A percentile compares a stretch with the other conserved stretches of the same genome.
phyloP scores from a whole-genome alignment of 2,329 filamentous ascomycete genomes.

The Chaetomium globosum region DNA sequence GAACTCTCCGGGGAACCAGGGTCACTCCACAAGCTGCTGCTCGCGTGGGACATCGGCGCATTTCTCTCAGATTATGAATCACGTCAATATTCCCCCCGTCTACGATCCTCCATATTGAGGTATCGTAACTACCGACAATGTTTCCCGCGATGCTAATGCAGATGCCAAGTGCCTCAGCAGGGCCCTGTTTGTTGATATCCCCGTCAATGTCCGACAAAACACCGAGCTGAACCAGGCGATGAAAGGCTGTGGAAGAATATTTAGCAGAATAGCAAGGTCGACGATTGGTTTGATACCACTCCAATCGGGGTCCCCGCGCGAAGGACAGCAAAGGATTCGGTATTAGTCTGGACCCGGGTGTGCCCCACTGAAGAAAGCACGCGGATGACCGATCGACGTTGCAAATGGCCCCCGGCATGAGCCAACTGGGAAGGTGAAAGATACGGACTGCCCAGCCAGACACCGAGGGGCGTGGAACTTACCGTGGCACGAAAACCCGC shows the following conservation, averaged over 20 bases:
- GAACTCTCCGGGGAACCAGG: background rate
- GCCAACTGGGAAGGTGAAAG: conserved; percentile 20
- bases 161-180: background rate
- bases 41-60: background rate
- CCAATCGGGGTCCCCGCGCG: background rate
- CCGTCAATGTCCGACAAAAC: conserved; percentile 9
- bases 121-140: background rate
- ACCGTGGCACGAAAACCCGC: background rate
- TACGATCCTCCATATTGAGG: background rate
- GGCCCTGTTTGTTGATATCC: background rate
- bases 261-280: background rate
- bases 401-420: background rate
- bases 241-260: conserved; percentile 1
- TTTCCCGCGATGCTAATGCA: background rate
- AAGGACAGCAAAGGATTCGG: background rate
- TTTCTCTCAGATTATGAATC: background rate
- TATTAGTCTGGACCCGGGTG: background rate
- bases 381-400: conserved; percentile 8
- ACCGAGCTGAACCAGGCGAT: background rate
- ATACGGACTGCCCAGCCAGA: conserved; percentile 5
- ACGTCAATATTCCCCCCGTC: background rate
- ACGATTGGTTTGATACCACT: background rate
- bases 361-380: conserved; percentile 1
- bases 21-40: background rate
- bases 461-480: conserved; percentile 2